phyloP scores from a whole-genome alignment of 2,329 filamentous ascomycete species.

The Didymella exigua region DNA sequence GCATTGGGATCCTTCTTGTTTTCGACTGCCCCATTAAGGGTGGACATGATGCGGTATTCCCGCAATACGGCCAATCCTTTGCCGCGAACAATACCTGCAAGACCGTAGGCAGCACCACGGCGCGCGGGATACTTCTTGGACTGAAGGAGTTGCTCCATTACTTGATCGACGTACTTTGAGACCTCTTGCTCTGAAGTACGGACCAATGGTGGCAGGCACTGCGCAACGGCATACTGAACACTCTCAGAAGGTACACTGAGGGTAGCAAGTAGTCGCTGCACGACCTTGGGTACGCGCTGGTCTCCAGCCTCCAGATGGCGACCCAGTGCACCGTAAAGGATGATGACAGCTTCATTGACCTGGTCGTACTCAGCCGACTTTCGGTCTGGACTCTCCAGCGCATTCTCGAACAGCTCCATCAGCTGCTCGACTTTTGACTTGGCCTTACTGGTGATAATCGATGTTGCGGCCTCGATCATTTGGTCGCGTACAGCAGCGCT shows the following conservation, averaged over 20 bases:
- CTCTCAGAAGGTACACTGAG: slow-evolving; percentile 94
- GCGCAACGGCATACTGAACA: slow-evolving; percentile 94
- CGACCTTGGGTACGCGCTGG: slow-evolving; percentile 82
- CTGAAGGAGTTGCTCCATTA: slow-evolving; percentile 81
- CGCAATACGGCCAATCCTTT: slow-evolving; percentile 80
- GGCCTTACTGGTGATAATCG: slow-evolving; percentile 80
- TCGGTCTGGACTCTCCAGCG: slow-evolving; percentile 83
- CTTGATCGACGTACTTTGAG: slow-evolving; percentile 77
- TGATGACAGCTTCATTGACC: slow-evolving; percentile 95
- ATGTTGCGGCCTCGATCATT: slow-evolving; percentile 89
- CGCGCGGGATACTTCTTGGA: slow-evolving; percentile 92
- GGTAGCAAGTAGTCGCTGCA: slow-evolving; percentile 83
- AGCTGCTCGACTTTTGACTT: slow-evolving; percentile 82
- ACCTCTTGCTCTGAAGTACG: slow-evolving; percentile 78
- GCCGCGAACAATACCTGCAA: slow-evolving; percentile 89
- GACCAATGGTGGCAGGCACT: slow-evolving; percentile 91
- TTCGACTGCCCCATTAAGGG: slow-evolving; percentile 80
- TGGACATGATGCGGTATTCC: slow-evolving; percentile 84
- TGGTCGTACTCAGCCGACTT: slow-evolving; percentile 81
- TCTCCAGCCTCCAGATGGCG: slow-evolving; percentile 87
- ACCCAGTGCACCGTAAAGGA: slow-evolving; percentile 93
- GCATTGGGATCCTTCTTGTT: slow-evolving; percentile 93
- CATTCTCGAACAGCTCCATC: slow-evolving; percentile 89
- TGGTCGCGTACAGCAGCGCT: slow-evolving; percentile 78
- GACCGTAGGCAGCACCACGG: slow-evolving; percentile 90